A percentile compares a stretch with the other conserved stretches of the same genome.
Evolutionary conservation across 192 early-diverging fungal species (phyloP).

Genomic region (Chytriomyces hyalinus): DNA sequence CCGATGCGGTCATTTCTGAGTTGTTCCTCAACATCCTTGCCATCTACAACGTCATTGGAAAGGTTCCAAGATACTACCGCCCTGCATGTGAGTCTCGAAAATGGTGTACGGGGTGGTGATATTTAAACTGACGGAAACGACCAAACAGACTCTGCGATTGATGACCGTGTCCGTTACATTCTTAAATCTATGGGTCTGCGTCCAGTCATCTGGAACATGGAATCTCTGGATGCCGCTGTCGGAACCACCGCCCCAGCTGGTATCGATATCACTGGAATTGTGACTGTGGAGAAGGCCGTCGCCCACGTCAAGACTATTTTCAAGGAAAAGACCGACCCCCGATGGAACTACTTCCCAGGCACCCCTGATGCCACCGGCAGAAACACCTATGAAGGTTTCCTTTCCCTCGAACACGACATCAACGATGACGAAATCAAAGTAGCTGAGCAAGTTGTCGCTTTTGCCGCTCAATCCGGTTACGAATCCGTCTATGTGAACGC

Average conservation of each 20-base stretch:
- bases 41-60: constrained; percentile 49
- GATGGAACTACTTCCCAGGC: constrained; percentile 33
- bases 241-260: background rate
- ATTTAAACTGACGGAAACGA: background rate
- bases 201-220: constrained; percentile 46
- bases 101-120: background rate
- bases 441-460: constrained; percentile 10
- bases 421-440: constrained; percentile 18
- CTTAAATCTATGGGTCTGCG: constrained; percentile 60
- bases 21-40: constrained; percentile 67
- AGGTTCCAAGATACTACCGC: constrained; percentile 59
- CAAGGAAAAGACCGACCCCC: constrained; percentile 22
- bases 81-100: constrained; percentile 53
- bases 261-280: constrained; percentile 21
- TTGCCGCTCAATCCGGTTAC: constrained; percentile 3
- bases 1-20: constrained; percentile 72
- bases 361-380: background rate
- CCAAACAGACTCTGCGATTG: constrained; percentile 63
- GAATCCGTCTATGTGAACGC: constrained; percentile 30
- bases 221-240: constrained; percentile 38
- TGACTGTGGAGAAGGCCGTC: constrained; percentile 22
- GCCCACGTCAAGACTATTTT: constrained; percentile 16
- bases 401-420: constrained; percentile 53
- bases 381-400: constrained; percentile 38
- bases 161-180: constrained; percentile 74